Evolutionary conservation across 306 rosid species (phyloP).

Genomic region (Luffa aegyptiaca): DNA sequence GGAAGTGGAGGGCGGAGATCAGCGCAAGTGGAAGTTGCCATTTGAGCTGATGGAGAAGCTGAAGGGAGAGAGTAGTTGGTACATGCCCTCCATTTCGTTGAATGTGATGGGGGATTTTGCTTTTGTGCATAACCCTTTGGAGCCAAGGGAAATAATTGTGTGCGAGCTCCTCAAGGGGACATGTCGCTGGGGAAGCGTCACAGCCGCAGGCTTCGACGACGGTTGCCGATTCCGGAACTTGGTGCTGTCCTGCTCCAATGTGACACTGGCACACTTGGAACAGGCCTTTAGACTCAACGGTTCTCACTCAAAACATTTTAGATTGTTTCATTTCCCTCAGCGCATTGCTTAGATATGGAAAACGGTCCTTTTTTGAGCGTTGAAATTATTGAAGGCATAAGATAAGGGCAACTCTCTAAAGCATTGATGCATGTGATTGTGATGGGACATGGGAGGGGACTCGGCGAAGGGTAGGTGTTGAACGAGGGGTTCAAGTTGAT

Average conservation of each 20-base stretch:
- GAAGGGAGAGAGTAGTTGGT: slow-evolving; percentile 19
- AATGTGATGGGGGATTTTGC: slow-evolving; percentile 32
- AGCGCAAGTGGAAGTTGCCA: not conserved
- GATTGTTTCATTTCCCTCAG: too few relatives aligned
- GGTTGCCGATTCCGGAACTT: slow-evolving; percentile 19
- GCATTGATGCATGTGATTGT: too few relatives aligned
- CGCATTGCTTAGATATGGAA: too few relatives aligned
- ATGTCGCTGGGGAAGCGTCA: slow-evolving; percentile 42
- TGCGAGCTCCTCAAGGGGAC: slow-evolving; percentile 26
- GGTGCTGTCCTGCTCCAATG: slow-evolving; percentile 39
- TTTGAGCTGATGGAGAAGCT: slow-evolving; percentile 37
- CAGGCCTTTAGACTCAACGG: not conserved
- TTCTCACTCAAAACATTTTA: not conserved
- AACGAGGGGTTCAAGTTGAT: too few relatives aligned
- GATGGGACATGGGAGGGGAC: too few relatives aligned
- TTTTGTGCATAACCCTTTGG: slow-evolving; percentile 28
- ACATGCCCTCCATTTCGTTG: slow-evolving; percentile 30
- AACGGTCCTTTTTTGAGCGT: too few relatives aligned
- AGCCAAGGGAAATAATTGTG: slow-evolving; percentile 27
- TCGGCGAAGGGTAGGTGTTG: too few relatives aligned
- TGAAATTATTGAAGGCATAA: too few relatives aligned
- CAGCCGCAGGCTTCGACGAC: slow-evolving; percentile 22
- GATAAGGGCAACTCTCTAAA: too few relatives aligned
- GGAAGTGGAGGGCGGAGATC: not conserved
- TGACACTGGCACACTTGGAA: slow-evolving; percentile 28